Evolutionary conservation across 306 rosid genomes (phyloP).

Genomic region (Alnus rubra): DNA sequence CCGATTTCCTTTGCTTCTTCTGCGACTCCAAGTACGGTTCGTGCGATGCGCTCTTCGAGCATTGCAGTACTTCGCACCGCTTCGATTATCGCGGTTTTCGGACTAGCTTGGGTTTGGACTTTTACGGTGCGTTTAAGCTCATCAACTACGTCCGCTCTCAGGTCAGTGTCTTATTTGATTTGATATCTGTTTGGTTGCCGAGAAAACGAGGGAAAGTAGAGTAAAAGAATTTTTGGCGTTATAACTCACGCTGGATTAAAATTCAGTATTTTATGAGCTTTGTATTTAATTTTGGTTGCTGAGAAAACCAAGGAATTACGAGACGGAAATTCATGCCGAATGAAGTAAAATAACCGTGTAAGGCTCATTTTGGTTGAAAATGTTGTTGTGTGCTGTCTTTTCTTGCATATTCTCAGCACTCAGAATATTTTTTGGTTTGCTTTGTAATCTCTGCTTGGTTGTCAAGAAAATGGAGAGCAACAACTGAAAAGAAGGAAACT

Average conservation of each 20-base stretch:
- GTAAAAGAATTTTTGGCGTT: neutral
- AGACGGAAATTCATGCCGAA: neutral
- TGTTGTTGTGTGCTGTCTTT: neutral
- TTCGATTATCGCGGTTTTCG: constrained; percentile 59
- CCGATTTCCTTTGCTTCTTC: constrained; percentile 61
- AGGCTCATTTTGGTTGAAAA: neutral
- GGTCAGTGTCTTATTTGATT: constrained; percentile 31
- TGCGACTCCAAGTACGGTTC: constrained; percentile 52
- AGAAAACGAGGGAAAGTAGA: constrained; percentile 1
- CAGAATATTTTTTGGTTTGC: neutral
- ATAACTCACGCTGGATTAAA: neutral
- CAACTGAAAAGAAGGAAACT: neutral
- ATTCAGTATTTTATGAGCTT: neutral
- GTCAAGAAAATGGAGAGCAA: neutral
- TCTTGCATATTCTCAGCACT: neutral
- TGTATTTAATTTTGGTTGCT: neutral
- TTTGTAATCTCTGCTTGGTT: neutral
- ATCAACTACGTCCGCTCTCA: constrained; percentile 75
- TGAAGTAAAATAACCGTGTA: neutral
- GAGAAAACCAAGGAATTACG: neutral
- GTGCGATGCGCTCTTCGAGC: constrained; percentile 53
- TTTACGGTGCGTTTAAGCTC: constrained; percentile 77
- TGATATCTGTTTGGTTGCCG: neutral
- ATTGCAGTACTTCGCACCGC: constrained; percentile 57
- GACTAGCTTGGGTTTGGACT: constrained; percentile 51